phyloP scores from a whole-genome alignment of 2,329 filamentous ascomycete genomes.

The Cercospora citrullina region DNA sequence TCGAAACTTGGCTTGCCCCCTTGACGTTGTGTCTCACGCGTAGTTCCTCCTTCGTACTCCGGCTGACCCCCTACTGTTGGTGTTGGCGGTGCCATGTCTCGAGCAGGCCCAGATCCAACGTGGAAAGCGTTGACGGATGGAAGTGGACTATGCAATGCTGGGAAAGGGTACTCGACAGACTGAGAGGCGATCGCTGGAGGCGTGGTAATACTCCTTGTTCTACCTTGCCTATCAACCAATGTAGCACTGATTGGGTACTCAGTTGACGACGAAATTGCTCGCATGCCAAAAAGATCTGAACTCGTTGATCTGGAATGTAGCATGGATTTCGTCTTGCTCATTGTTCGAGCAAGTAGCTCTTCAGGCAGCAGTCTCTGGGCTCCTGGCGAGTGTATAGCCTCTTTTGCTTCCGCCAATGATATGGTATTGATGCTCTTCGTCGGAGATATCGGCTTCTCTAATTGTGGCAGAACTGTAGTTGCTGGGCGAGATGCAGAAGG shows the following conservation, averaged over 20 bases:
- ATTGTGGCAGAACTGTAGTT: slow-evolving; percentile 20
- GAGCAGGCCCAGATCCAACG: slow-evolving; percentile 20
- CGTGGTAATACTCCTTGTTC: slow-evolving; percentile 17
- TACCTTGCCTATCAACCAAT: slow-evolving; percentile 26
- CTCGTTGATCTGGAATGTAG: slow-evolving; percentile 25
- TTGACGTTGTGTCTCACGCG: slow-evolving; percentile 23
- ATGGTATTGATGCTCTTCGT: slow-evolving; percentile 29
- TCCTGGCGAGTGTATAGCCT: slow-evolving; percentile 30
- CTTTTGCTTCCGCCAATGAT: slow-evolving; percentile 34
- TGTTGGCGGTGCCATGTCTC: slow-evolving; percentile 20
- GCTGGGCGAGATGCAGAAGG: slow-evolving; percentile 6
- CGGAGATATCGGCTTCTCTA: neutral
- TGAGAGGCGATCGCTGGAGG: slow-evolving; percentile 4
- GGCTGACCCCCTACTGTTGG: neutral
- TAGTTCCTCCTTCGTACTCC: neutral
- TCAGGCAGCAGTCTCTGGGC: slow-evolving; percentile 36
- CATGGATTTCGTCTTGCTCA: slow-evolving; percentile 24
- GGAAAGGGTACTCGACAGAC: neutral
- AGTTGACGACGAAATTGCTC: neutral
- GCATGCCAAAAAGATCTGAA: slow-evolving; percentile 16
- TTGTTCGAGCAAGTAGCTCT: slow-evolving; percentile 33
- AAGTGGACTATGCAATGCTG: neutral
- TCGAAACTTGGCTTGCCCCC: slow-evolving; percentile 16
- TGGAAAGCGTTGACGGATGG: slow-evolving; percentile 22
- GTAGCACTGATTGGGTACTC: slow-evolving; percentile 9